phyloP scores from a whole-genome alignment of 2,329 filamentous ascomycete genomes.

The Neonectria sp. region DNA sequence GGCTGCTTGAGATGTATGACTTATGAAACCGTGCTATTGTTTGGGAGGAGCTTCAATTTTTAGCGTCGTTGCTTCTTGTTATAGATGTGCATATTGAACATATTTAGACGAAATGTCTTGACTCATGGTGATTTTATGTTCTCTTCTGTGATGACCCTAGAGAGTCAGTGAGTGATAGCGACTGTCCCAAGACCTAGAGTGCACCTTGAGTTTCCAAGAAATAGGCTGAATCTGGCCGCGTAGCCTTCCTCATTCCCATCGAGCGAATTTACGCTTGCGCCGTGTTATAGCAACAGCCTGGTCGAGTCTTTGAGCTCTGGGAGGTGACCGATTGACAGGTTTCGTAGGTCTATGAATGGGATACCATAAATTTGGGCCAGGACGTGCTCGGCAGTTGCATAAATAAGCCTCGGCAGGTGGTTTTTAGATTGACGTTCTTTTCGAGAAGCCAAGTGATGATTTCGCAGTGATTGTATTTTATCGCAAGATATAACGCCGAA shows the following conservation, averaged over 20 bases:
- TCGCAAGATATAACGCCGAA: not conserved
- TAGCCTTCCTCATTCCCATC: not conserved
- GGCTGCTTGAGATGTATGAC: not conserved
- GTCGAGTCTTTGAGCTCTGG: not conserved
- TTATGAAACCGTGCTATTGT: not conserved
- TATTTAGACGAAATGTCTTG: not conserved
- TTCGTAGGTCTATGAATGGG: not conserved
- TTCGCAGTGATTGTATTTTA: not conserved
- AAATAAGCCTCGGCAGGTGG: not conserved
- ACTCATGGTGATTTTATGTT: not conserved
- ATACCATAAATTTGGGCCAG: not conserved
- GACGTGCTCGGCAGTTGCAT: not conserved
- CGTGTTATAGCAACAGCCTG: not conserved
- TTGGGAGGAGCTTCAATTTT: not conserved
- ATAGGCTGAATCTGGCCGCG: too few relatives aligned
- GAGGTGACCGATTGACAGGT: not conserved
- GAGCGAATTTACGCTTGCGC: not conserved
- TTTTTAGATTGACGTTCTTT: not conserved
- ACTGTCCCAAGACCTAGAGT: not conserved
- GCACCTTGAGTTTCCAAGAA: too few relatives aligned
- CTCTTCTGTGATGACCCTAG: not conserved
- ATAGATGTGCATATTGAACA: not conserved
- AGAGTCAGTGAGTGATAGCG: not conserved
- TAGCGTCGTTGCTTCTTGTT: not conserved
- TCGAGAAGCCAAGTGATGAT: constrained; percentile 2